phyloP scores from a whole-genome alignment of 2,329 filamentous ascomycete genomes.

The Periconia macrospinosa region DNA sequence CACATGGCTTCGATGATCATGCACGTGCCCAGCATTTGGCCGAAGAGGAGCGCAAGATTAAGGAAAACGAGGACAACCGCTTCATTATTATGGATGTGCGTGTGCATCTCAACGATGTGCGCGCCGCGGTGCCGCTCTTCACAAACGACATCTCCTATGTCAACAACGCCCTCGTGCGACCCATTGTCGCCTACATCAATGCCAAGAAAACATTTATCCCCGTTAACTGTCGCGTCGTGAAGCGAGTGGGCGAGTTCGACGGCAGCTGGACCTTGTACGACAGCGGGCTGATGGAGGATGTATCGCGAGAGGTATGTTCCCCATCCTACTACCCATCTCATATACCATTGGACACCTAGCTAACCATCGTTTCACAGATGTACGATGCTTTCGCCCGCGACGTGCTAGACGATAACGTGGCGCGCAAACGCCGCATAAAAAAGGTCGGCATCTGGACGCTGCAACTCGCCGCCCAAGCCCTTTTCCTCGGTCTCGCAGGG shows the following conservation, averaged over 20 bases:
- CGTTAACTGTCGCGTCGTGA: constrained; percentile 91
- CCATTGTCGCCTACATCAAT: constrained; percentile 98
- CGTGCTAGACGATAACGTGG: constrained; percentile 88
- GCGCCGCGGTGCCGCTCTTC: constrained; percentile 89
- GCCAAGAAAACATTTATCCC: constrained; percentile 93
- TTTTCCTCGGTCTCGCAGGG: constrained; percentile 93
- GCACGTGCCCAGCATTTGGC: constrained; percentile 17
- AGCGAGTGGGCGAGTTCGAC: constrained; percentile 85
- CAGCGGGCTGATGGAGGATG: constrained; percentile 89
- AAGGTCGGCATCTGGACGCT: constrained; percentile 97
- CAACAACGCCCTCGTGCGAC: constrained; percentile 91
- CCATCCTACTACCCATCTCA: too few species aligned
- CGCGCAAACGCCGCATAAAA: constrained; percentile 81
- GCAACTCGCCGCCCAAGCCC: constrained; percentile 85
- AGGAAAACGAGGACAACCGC: constrained; percentile 62
- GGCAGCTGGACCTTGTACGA: constrained; percentile 95
- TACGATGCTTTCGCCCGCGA: constrained; percentile 93
- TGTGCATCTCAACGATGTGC: constrained; percentile 93
- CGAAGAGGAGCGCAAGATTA: constrained; percentile 8
- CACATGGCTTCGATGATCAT: constrained; percentile 31
- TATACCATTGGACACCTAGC: too few species aligned
- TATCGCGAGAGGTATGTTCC: constrained; percentile 71
- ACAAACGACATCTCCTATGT: constrained; percentile 90
- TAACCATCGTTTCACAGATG: constrained; percentile 52
- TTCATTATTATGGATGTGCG: constrained; percentile 92